phyloP scores from a whole-genome alignment of 1,284 basidiomycete genomes.

The Pseudozyma flocculosa region DNA sequence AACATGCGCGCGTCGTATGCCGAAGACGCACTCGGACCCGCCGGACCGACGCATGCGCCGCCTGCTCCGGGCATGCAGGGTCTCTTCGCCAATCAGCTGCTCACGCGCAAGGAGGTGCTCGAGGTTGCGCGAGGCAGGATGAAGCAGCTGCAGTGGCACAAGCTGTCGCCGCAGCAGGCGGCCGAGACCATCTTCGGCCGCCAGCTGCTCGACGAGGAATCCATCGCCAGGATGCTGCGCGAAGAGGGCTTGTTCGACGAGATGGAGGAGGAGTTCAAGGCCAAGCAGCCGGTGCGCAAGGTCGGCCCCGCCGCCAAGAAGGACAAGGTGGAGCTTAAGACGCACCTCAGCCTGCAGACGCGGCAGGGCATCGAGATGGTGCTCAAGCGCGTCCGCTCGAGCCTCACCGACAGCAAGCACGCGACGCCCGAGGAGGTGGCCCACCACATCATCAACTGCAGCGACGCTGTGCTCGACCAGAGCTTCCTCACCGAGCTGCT shows the following conservation, averaged over 20 bases:
- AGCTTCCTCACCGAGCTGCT: conserved; percentile 55
- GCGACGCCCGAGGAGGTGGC: conserved; percentile 57
- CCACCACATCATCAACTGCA: conserved; percentile 55
- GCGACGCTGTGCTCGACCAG: conserved; percentile 54
- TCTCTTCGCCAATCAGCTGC: conserved; percentile 29
- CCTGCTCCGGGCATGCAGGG: conserved; percentile 66
- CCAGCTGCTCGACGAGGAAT: conserved; percentile 36
- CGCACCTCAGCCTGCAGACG: conserved; percentile 50
- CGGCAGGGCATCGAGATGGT: conserved; percentile 49
- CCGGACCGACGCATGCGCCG: conserved; percentile 50
- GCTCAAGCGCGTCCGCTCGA: conserved; percentile 20
- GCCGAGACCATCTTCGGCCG: conserved; percentile 55
- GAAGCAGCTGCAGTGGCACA: conserved; percentile 99
- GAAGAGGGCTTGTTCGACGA: conserved; percentile 78
- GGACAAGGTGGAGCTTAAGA: conserved; percentile 58
- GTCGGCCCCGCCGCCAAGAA: conserved; percentile 54
- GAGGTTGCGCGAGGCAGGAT: conserved; percentile 85
- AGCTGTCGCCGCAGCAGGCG: conserved; percentile 61
- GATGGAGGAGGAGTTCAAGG: conserved; percentile 98
- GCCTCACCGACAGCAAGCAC: conserved; percentile 44
- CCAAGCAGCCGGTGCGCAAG: conserved; percentile 74
- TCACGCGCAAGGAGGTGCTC: conserved; percentile 73
- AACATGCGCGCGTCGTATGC: conserved; percentile 49
- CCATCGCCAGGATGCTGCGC: conserved; percentile 35
- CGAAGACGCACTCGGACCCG: conserved; percentile 32